phyloP scores from a whole-genome alignment of 176 grass and related monocot genomes.

The Elymus sibiricus region DNA sequence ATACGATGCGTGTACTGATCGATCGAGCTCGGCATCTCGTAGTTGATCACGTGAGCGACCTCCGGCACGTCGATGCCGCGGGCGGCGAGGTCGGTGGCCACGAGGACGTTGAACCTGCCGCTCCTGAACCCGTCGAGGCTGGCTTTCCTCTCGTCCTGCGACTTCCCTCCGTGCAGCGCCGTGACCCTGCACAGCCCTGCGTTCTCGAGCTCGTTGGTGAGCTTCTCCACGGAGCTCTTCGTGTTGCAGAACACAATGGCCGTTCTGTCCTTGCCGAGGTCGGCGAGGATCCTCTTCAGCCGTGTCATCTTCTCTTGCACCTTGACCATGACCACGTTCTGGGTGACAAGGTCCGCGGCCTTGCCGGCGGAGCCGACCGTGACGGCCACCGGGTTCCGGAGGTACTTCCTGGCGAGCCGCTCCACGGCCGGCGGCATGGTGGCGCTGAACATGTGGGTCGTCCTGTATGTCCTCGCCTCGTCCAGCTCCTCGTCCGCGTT shows the following conservation, averaged over 20 bases:
- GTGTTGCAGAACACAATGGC: conserved; percentile 91
- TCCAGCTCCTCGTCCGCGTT: conserved; percentile 81
- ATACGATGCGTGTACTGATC: conserved; percentile 92
- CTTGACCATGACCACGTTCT: conserved; percentile 81
- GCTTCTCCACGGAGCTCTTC: conserved; percentile 64
- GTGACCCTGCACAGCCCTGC: conserved; percentile 59
- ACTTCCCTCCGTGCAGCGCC: conserved; percentile 82
- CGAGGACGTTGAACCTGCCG: conserved; percentile 81
- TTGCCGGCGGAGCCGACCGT: conserved; percentile 92
- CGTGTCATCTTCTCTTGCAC: conserved; percentile 67
- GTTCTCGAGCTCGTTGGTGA: conserved; percentile 64
- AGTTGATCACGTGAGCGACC: conserved; percentile 91
- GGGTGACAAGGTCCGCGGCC: conserved; percentile 78
- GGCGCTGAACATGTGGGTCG: conserved; percentile 98
- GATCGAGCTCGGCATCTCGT: conserved; percentile 70
- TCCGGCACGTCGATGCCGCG: conserved; percentile 95
- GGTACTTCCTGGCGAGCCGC: conserved; percentile 86
- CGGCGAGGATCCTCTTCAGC: conserved; percentile 66
- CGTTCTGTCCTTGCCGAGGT: conserved; percentile 67
- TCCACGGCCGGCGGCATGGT: conserved; percentile 92
- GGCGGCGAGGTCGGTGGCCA: conserved; percentile 86
- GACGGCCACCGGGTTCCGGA: conserved; percentile 88
- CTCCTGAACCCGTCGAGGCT: conserved; percentile 84
- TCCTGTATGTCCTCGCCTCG: conserved; percentile 74
- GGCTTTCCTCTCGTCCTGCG: conserved; percentile 90